Percentiles rank a stretch among this genome's conserved stretches.
These are phyloP conservation scores for Ballota nigra DNA, from an alignment of 257 asterid species.

Conservation along the genomic window DNA sequence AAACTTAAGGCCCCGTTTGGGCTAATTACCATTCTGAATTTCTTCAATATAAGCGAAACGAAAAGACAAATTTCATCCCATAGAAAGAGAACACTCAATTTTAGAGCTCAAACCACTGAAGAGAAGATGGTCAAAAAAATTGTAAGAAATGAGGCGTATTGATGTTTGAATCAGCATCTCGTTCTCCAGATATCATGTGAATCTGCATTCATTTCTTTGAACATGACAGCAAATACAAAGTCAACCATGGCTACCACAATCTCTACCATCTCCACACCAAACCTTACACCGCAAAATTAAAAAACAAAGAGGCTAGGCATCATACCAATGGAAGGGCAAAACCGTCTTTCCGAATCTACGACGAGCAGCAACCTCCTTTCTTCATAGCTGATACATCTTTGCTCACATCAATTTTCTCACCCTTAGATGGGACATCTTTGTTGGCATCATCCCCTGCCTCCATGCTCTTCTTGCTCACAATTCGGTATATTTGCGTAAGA, in stretches of 20 bases:
- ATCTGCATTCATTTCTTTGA: conserved; percentile 6
- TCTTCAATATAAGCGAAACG: no score
- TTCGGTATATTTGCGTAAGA: conserved; percentile 61
- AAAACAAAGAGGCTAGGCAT: background rate
- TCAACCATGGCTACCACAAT: conserved; percentile 12
- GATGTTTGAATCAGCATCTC: background rate
- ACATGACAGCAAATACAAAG: conserved; percentile 5
- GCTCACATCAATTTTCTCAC: conserved; percentile 72
- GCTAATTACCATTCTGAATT: background rate
- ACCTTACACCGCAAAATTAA: conserved; percentile 22
- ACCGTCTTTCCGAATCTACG: conserved; percentile 25
- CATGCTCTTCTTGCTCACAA: conserved; percentile 77
- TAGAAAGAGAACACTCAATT: background rate
- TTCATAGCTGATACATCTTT: conserved; percentile 71
- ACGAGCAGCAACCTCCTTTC: conserved; percentile 73
- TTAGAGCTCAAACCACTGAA: background rate
- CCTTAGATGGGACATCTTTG: conserved; percentile 52
- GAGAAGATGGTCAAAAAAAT: background rate
- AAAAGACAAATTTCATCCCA: background rate
- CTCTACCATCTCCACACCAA: conserved; percentile 24
- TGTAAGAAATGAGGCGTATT: background rate
- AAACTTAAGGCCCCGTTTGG: background rate
- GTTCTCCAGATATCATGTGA: conserved; percentile 6
- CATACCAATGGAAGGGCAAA: background rate
- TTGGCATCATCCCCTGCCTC: conserved; percentile 50